phyloP scores from a whole-genome alignment of 2,329 filamentous ascomycete genomes.

The Ustilaginoidea virens region DNA sequence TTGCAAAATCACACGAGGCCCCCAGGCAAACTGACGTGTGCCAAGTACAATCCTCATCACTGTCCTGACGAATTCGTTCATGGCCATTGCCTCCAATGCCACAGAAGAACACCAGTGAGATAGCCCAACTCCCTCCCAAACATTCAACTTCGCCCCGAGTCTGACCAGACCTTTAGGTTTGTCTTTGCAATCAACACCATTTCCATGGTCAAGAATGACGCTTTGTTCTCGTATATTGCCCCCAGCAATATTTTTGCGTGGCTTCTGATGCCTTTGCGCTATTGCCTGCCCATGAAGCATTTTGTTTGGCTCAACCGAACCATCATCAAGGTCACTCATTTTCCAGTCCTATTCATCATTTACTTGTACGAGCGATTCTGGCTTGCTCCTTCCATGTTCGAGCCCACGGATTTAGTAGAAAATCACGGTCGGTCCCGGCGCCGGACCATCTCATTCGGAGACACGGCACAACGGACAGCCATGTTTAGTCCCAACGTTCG shows the following conservation, averaged over 20 bases:
- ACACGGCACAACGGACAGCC: slow-evolving; percentile 38
- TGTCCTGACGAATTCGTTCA: slow-evolving; percentile 92
- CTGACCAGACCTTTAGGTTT: slow-evolving; percentile 34
- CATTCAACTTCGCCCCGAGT: neutral
- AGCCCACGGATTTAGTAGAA: slow-evolving; percentile 77
- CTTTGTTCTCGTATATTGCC: slow-evolving; percentile 83
- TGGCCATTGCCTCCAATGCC: slow-evolving; percentile 85
- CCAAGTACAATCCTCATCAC: slow-evolving; percentile 73
- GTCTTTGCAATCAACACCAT: slow-evolving; percentile 94
- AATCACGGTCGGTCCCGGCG: slow-evolving; percentile 37
- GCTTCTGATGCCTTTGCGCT: slow-evolving; percentile 72
- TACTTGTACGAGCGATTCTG: slow-evolving; percentile 76
- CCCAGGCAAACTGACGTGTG: slow-evolving; percentile 4
- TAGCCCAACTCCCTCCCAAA: neutral
- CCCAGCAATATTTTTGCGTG: slow-evolving; percentile 86
- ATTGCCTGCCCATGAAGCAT: slow-evolving; percentile 59
- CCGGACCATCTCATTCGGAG: slow-evolving; percentile 39
- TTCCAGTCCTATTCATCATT: slow-evolving; percentile 74
- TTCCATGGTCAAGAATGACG: slow-evolving; percentile 97
- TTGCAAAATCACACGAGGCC: no score
- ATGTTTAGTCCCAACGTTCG: slow-evolving; percentile 61
- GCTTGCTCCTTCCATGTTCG: slow-evolving; percentile 60
- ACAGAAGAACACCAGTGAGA: slow-evolving; percentile 70
- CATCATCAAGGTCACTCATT: slow-evolving; percentile 81
- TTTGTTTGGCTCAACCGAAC: slow-evolving; percentile 82